Evolutionary conservation across 2,329 filamentous ascomycete genomes (phyloP).

Genomic region (Nannizziopsis arthrosporioides): DNA sequence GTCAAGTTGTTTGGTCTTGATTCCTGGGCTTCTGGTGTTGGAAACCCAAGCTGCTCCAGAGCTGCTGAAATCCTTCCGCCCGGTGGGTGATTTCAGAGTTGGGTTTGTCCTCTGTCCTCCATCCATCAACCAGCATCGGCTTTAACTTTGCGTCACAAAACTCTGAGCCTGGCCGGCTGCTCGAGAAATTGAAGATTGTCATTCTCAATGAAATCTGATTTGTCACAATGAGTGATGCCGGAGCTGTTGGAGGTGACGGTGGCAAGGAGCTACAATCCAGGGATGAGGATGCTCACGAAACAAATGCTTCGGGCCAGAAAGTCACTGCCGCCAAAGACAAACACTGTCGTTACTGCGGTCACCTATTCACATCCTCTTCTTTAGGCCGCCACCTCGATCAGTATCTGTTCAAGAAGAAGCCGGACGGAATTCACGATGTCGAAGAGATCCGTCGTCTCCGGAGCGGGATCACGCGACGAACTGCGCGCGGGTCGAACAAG

Average conservation of each 20-base stretch:
- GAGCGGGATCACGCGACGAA: slow-evolving; percentile 73
- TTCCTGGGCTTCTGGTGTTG: too few species aligned
- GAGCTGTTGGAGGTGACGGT: slow-evolving; percentile 9
- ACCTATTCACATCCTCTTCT: slow-evolving; percentile 85
- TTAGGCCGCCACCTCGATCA: slow-evolving; percentile 87
- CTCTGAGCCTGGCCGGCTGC: background rate
- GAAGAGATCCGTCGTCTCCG: slow-evolving; percentile 76
- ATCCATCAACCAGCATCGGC: too few species aligned
- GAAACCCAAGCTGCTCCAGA: too few species aligned
- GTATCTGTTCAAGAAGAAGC: slow-evolving; percentile 88
- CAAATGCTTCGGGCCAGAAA: slow-evolving; percentile 17
- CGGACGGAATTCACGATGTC: slow-evolving; percentile 83
- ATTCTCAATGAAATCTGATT: slow-evolving; percentile 2
- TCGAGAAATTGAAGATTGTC: background rate
- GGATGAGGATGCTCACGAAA: slow-evolving; percentile 7
- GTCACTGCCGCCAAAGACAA: slow-evolving; percentile 63
- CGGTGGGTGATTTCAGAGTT: too few species aligned
- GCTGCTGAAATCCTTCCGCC: too few species aligned
- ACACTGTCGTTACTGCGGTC: slow-evolving; percentile 74
- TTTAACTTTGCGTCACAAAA: background rate
- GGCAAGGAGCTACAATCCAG: slow-evolving; percentile 8
- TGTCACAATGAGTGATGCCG: slow-evolving; percentile 12
- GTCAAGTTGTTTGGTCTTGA: too few species aligned
- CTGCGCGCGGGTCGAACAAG: slow-evolving; percentile 56
- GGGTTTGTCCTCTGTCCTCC: too few species aligned